Evolutionary conservation across 768 basidiomycete species (phyloP).

Genomic region (Leccinum obscurum): DNA sequence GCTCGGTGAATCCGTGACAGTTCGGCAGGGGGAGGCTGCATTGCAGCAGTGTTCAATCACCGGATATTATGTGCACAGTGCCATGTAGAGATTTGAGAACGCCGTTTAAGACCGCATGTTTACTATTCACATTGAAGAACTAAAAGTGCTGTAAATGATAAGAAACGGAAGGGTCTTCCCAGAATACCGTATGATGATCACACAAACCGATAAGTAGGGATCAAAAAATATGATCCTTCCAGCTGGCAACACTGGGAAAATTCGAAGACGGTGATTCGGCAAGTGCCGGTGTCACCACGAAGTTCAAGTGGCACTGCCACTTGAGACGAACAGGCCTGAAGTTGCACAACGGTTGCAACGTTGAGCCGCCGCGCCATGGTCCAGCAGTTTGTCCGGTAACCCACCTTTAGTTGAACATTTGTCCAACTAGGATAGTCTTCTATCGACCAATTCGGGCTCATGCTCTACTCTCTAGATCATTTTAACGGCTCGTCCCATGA

Average conservation of each 20-base stretch:
- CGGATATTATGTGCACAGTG: background rate
- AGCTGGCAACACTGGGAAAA: too few relatives aligned
- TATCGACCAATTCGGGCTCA: background rate
- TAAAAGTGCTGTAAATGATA: background rate
- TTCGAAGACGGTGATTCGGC: too few relatives aligned
- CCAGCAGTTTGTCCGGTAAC: too few relatives aligned
- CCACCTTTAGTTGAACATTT: too few relatives aligned
- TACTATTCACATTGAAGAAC: background rate
- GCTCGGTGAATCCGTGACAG: background rate
- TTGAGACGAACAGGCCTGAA: too few relatives aligned
- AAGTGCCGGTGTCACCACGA: too few relatives aligned
- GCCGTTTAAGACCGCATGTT: background rate
- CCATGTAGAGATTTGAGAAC: background rate
- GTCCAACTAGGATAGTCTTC: background rate
- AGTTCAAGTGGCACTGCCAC: too few relatives aligned
- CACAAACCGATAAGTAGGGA: too few relatives aligned
- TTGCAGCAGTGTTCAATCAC: slow-evolving; percentile 9
- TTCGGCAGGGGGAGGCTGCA: background rate
- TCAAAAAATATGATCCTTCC: background rate
- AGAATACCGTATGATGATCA: background rate
- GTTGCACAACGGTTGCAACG: too few relatives aligned
- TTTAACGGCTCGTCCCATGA: background rate
- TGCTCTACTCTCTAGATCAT: background rate
- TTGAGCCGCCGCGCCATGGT: too few relatives aligned
- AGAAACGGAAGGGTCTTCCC: background rate